phyloP scores from a whole-genome alignment of 2,329 filamentous ascomycete genomes.

The Stromatinia cepivora region DNA sequence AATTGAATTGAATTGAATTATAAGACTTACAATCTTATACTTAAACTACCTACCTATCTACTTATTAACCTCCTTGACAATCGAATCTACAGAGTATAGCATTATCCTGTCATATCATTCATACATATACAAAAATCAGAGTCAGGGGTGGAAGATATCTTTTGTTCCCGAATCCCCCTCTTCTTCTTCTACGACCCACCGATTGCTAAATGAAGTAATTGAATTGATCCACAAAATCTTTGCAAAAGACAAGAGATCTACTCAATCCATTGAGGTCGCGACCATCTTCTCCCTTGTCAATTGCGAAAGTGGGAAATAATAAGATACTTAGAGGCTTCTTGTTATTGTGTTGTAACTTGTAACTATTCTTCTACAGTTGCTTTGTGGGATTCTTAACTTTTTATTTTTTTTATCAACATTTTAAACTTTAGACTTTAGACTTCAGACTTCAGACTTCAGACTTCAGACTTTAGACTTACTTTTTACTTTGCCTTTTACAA shows the following conservation, averaged over 20 bases:
- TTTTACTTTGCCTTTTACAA: not conserved
- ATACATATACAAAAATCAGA: constrained; percentile 1
- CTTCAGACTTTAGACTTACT: too few species aligned
- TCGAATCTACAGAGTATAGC: too few species aligned
- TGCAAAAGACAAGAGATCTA: constrained; percentile 2
- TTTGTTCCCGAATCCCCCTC: not conserved
- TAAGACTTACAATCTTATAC: too few species aligned
- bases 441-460: not conserved
- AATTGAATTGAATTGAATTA: too few species aligned
- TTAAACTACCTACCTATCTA: too few species aligned
- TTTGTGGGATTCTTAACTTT: not conserved
- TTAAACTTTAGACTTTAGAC: not conserved
- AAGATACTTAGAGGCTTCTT: constrained; percentile 2
- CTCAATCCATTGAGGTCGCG: constrained; percentile 4
- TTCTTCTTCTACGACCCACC: not conserved
- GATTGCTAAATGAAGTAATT: constrained; percentile 1
- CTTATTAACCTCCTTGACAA: too few species aligned
- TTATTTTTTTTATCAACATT: not conserved
- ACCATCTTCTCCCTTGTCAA: not conserved
- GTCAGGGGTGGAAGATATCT: not conserved
- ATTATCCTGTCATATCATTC: too few species aligned
- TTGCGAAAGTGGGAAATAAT: constrained; percentile 1
- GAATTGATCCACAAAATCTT: constrained; percentile 6
- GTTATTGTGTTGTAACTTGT: not conserved
- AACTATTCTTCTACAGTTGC: not conserved